Conservation (phyloP, 768 basidiomycete genomes). For the Russula virescens region DNA sequence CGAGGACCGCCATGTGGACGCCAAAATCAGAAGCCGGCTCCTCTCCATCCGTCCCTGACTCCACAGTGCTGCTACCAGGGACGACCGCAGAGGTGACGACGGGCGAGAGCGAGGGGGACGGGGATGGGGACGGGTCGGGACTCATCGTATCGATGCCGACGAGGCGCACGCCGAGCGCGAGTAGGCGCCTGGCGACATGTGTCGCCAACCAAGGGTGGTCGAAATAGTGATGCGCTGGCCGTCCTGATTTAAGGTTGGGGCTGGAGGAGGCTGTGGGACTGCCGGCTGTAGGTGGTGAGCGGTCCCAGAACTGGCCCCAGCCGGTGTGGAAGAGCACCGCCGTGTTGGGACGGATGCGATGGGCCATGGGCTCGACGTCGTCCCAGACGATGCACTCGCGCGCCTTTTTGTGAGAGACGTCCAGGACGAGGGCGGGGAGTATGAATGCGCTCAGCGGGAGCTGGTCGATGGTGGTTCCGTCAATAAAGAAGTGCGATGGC, state of each 20-base stretch:
- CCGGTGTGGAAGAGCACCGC: slow-evolving; percentile 29
- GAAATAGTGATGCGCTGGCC: slow-evolving; percentile 19
- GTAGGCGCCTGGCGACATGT: slow-evolving; percentile 26
- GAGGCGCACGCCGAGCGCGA: slow-evolving; percentile 26
- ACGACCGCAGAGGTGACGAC: neutral
- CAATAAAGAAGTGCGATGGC: slow-evolving; percentile 28
- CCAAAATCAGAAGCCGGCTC: slow-evolving; percentile 15
- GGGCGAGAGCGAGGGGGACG: neutral
- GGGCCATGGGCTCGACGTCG: slow-evolving; percentile 19
- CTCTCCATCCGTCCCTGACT: neutral
- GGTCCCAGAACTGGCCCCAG: slow-evolving; percentile 28
- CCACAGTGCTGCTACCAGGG: neutral
- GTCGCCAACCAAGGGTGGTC: slow-evolving; percentile 30
- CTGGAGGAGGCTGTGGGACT: neutral
- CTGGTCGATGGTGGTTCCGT: slow-evolving; percentile 27
- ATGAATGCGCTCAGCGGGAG: slow-evolving; percentile 27
- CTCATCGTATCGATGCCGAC: slow-evolving; percentile 30
- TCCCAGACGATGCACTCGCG: slow-evolving; percentile 27
- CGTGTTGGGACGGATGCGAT: slow-evolving; percentile 20
- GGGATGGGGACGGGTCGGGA: slow-evolving; percentile 26
- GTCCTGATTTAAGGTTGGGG: neutral
- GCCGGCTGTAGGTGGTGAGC: too few relatives aligned
- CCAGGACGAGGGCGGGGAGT: slow-evolving; percentile 27
- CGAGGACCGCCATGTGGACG: slow-evolving; percentile 27
- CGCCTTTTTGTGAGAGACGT: slow-evolving; percentile 24